phyloP scores from a whole-genome alignment of 2,329 filamentous ascomycete species.

The Fusarium torulosum region DNA sequence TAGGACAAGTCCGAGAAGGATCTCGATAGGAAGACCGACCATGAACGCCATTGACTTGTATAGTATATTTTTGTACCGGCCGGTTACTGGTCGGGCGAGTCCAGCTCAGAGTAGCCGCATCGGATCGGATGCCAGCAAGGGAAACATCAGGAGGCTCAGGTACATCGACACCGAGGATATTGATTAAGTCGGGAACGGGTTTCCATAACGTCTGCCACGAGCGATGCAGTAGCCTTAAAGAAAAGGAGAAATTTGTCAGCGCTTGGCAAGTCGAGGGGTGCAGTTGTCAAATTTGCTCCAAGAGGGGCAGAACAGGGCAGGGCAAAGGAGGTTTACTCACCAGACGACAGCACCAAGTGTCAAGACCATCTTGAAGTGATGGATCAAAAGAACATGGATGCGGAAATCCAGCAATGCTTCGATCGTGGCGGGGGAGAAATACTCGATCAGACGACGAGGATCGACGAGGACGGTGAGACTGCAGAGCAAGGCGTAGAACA shows the following conservation, averaged over 20 bases:
- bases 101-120: constrained; percentile 93
- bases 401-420: constrained; percentile 56
- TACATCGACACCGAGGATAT: constrained; percentile 92
- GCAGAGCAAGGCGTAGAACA: constrained; percentile 51
- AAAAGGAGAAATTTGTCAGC: constrained; percentile 28
- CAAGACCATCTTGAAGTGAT: constrained; percentile 68
- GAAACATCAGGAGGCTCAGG: constrained; percentile 90
- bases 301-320: constrained; percentile 5
- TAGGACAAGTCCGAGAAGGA: background rate
- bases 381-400: constrained; percentile 61
- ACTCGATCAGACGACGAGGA: constrained; percentile 49
- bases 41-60: constrained; percentile 93
- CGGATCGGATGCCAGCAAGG: constrained; percentile 86
- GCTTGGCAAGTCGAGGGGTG: background rate
- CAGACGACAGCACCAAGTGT: constrained; percentile 66
- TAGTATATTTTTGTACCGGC: constrained; percentile 85
- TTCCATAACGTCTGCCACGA: constrained; percentile 91
- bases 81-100: constrained; percentile 75
- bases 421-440: constrained; percentile 48
- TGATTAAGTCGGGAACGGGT: constrained; percentile 89
- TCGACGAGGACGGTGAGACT: constrained; percentile 52
- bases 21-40: constrained; percentile 65
- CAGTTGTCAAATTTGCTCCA: background rate
- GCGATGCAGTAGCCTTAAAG: constrained; percentile 80
- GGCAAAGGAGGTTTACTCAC: constrained; percentile 54